Evolutionary conservation across 169 alveolate genomes (phyloP), one percentile per base, ranked within the genome.

Genomic region (Eimeria falciformis): DNA sequence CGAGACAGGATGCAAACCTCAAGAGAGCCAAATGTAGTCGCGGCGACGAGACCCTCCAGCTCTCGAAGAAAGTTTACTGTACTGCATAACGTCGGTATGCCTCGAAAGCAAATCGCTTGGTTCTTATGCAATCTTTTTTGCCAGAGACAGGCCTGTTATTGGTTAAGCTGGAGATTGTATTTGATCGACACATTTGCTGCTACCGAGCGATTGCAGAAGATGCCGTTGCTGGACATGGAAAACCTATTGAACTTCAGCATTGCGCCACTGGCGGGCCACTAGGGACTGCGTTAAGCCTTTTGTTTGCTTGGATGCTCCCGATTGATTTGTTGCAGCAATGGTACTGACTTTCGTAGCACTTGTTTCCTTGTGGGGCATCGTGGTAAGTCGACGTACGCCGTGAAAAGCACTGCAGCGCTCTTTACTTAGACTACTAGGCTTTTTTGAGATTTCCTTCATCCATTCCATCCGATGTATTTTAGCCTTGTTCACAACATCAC

Each of bases 311-410:
- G 79, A 6, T 62, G 43, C 83, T 47, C 40, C 40, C 40, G 40
- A 33, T 4, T 37, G 89, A 6, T 56, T 53, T 81, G 75, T 73
- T 81, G 89, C 89, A 81, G 89, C 89, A 37, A 81, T 81, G 89
- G 77, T 56, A 21, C 33, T 81, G 5, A 81, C 89, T 17, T 81
- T 81, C 37, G 77, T 81, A 37, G 89, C 89, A 14, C 12, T 81
- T 46, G 89, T 81, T 25, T 81, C 89, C 23, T 66, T 81, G 12
- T 81, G 89, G 89, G 89, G 89, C 58, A 55, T 81, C 40, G 89
- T 81, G 89, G 89, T 81, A 81, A 71, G n/a, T 12, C 4, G 17
- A 33, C 40, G 40, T 33, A 33, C 40, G 40, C 40, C 40, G 40
- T 33, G 4, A 33, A 33, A 33, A 33, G 40, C 40, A 33, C 40